Evolutionary conservation across 768 basidiomycete genomes (phyloP).

Genomic region (Pleurotus salmoneostramineus): DNA sequence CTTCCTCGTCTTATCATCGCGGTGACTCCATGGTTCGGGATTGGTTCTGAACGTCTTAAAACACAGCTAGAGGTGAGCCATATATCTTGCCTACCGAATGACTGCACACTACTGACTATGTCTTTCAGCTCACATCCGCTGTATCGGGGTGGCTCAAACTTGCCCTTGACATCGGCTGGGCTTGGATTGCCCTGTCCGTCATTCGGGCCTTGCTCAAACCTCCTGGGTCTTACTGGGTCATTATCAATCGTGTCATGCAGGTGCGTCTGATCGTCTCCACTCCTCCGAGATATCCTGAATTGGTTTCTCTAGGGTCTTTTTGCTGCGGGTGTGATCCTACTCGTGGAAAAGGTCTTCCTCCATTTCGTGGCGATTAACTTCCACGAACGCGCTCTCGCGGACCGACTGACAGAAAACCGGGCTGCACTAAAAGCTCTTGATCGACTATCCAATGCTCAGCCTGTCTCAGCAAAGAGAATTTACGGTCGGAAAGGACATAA

Average conservation of each 20-base stretch:
- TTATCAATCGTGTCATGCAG: conserved; percentile 70
- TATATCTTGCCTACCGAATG: neutral
- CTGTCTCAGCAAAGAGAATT: conserved; percentile 30
- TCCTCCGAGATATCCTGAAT: neutral
- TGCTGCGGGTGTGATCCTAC: conserved; percentile 36
- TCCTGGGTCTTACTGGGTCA: conserved; percentile 61
- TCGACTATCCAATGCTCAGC: conserved; percentile 64
- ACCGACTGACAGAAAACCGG: conserved; percentile 67
- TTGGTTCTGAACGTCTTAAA: conserved; percentile 62
- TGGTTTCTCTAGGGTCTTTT: conserved; percentile 36
- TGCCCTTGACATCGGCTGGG: conserved; percentile 60
- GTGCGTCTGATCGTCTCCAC: conserved; percentile 23
- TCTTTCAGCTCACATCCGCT: conserved; percentile 54
- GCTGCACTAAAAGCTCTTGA: conserved; percentile 69
- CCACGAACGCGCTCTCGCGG: conserved; percentile 71
- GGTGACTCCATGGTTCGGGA: conserved; percentile 50
- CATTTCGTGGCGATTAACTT: conserved; percentile 80
- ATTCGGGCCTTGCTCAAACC: conserved; percentile 56
- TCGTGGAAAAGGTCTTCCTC: conserved; percentile 53
- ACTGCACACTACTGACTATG: neutral
- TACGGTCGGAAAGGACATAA: conserved; percentile 45
- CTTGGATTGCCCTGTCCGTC: conserved; percentile 70
- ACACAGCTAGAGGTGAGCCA: conserved; percentile 60
- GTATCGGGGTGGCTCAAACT: conserved; percentile 73
- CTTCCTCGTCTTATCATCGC: conserved; percentile 54